These are phyloP conservation scores for Cryptosporidium xiaoi DNA, from an alignment of 169 alveolate species.

Conservation along the genomic window DNA sequence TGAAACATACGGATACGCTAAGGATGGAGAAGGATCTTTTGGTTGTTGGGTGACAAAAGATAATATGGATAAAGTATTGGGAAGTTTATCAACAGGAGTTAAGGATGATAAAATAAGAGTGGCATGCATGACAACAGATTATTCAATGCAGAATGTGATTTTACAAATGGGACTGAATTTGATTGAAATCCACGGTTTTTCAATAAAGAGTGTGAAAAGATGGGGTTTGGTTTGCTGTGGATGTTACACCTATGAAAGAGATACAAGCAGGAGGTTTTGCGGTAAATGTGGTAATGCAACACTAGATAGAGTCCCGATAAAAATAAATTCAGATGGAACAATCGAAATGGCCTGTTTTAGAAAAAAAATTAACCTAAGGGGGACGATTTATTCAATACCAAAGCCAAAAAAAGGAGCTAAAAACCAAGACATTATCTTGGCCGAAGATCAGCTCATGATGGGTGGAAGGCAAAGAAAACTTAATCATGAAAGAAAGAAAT, in stretches of 20 bases:
- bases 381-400: conserved; percentile 84
- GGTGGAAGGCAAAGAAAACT: conserved; percentile 79
- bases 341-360: conserved; percentile 79
- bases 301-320: conserved; percentile 84
- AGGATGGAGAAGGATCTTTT: conserved; percentile 58
- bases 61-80: conserved; percentile 79
- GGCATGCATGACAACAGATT: conserved; percentile 90
- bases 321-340: conserved; percentile 78
- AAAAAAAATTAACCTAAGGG: conserved; percentile 79
- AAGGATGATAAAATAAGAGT: conserved; percentile 68
- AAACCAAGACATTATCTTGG: conserved; percentile 79
- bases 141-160: conserved; percentile 90
- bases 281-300: conserved; percentile 91
- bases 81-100: conserved; percentile 48
- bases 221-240: conserved; percentile 89
- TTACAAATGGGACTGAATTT: conserved; percentile 89
- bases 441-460: conserved; percentile 87
- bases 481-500: conserved; percentile 75
- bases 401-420: conserved; percentile 83
- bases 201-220: conserved; percentile 85
- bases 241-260: conserved; percentile 79
- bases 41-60: conserved; percentile 82
- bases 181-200: conserved; percentile 87
- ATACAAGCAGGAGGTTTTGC: conserved; percentile 83
- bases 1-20: conserved; percentile 38